Conservation (phyloP, 2,329 filamentous ascomycete genomes). For the Penicillium hordei region DNA sequence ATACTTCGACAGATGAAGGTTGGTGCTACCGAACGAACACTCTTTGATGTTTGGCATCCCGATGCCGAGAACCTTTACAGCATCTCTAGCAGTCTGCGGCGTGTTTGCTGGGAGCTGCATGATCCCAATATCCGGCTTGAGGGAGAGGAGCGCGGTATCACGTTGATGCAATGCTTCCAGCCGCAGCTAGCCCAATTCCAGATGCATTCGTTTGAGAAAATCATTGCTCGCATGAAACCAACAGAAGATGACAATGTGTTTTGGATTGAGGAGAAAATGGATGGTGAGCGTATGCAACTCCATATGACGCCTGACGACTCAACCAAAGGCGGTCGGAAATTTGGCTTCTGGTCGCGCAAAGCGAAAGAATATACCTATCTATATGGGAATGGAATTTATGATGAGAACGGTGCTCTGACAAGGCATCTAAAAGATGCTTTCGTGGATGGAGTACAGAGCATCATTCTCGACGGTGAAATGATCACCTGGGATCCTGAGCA, state of each 20-base stretch:
- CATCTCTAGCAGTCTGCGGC: slow-evolving; percentile 82
- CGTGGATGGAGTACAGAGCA: slow-evolving; percentile 70
- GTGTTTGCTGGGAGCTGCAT: slow-evolving; percentile 91
- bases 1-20: slow-evolving; percentile 78
- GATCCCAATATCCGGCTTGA: slow-evolving; percentile 72
- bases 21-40: slow-evolving; percentile 80
- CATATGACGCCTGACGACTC: slow-evolving; percentile 76
- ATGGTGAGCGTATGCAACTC: slow-evolving; percentile 95
- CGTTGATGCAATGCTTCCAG: slow-evolving; percentile 92
- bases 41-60: slow-evolving; percentile 79
- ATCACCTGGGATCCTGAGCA: slow-evolving; percentile 91
- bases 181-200: slow-evolving; percentile 94
- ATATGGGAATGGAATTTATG: slow-evolving; percentile 75
- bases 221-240: slow-evolving; percentile 67
- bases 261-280: slow-evolving; percentile 97
- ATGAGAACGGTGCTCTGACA: slow-evolving; percentile 74
- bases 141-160: slow-evolving; percentile 70
- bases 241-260: slow-evolving; percentile 73
- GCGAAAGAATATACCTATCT: slow-evolving; percentile 95
- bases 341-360: slow-evolving; percentile 92
- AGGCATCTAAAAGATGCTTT: slow-evolving; percentile 78
- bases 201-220: slow-evolving; percentile 75
- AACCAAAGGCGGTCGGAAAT: slow-evolving; percentile 67
- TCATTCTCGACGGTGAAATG: slow-evolving; percentile 97
- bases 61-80: slow-evolving; percentile 79